A percentile compares a stretch with the other conserved stretches of the same genome.
These are phyloP conservation scores for Cytospora schulzeri DNA, from an alignment of 2,329 filamentous ascomycete genomes.

Conservation along the genomic window DNA sequence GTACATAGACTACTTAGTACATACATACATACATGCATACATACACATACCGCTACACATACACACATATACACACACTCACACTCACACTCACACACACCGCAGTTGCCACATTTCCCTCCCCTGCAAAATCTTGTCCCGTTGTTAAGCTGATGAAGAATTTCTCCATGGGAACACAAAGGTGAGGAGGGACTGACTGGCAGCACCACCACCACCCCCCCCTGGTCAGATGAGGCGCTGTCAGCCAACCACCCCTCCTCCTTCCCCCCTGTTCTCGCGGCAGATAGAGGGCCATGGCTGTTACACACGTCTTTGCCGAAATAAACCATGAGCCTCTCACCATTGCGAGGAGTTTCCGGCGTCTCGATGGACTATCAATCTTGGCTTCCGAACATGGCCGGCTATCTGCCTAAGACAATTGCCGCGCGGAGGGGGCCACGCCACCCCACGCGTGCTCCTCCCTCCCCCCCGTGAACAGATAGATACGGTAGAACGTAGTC, in stretches of 20 bases:
- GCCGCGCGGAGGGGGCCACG: slow-evolving; percentile 1
- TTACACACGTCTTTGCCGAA: not conserved
- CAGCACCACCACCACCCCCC: too few species aligned
- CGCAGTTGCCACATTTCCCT: too few species aligned
- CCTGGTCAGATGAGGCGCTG: not conserved
- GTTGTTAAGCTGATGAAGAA: slow-evolving; percentile 4
- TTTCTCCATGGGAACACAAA: slow-evolving; percentile 1
- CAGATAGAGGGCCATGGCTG: slow-evolving; percentile 6
- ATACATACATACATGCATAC: too few species aligned
- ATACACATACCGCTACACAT: too few species aligned
- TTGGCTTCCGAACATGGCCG: slow-evolving; percentile 11
- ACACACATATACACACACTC: too few species aligned
- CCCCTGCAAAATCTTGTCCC: not conserved
- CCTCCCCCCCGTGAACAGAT: not conserved
- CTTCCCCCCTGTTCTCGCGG: not conserved
- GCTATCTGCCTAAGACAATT: not conserved
- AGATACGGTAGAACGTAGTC: not conserved
- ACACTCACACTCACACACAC: too few species aligned
- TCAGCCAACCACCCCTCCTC: not conserved
- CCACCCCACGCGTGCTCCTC: not conserved
- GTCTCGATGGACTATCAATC: not conserved
- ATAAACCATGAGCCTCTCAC: not conserved
- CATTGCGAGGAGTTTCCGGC: not conserved
- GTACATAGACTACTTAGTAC: too few species aligned
- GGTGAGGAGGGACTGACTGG: not conserved